Percentiles rank a stretch among this genome's conserved stretches.
These are phyloP conservation scores for Glomus cerebriforme DNA, from an alignment of 192 early-diverging fungal genomes.

Conservation along the genomic window DNA sequence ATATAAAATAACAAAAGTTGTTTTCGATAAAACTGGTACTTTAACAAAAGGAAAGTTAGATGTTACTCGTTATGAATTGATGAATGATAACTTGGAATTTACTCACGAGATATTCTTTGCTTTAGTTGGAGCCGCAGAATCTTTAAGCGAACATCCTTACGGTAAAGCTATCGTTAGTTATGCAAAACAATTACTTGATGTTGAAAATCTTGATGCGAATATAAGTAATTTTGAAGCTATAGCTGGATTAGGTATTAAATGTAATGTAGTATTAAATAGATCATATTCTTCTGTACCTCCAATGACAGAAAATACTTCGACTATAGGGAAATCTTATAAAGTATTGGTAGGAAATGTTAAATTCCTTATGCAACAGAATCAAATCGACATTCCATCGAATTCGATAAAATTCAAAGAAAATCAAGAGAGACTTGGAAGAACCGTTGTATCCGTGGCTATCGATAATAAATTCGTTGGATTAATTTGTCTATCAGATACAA, in stretches of 20 bases:
- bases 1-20: slow-evolving; percentile 76
- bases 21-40: slow-evolving; percentile 99
- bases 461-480: slow-evolving; percentile 60
- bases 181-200: slow-evolving; percentile 48
- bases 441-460: slow-evolving; percentile 78
- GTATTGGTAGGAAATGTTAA: slow-evolving; percentile 78
- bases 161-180: slow-evolving; percentile 71
- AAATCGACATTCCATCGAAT: slow-evolving; percentile 46
- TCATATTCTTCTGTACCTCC: not conserved
- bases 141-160: slow-evolving; percentile 85
- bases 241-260: slow-evolving; percentile 71
- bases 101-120: slow-evolving; percentile 54
- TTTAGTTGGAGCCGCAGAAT: slow-evolving; percentile 79
- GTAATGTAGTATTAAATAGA: slow-evolving; percentile 47
- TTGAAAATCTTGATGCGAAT: slow-evolving; percentile 40
- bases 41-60: slow-evolving; percentile 76
- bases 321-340: slow-evolving; percentile 9
- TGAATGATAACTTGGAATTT: slow-evolving; percentile 38
- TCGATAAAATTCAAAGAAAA: slow-evolving; percentile 38
- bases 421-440: slow-evolving; percentile 71
- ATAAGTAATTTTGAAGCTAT: slow-evolving; percentile 65
- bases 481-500: slow-evolving; percentile 78
- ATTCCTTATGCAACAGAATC: slow-evolving; percentile 55
- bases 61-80: slow-evolving; percentile 52
- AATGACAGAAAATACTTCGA: slow-evolving; percentile 13